Conservation (phyloP, 148 eudicot genomes). For the Limonium bicolor region DNA sequence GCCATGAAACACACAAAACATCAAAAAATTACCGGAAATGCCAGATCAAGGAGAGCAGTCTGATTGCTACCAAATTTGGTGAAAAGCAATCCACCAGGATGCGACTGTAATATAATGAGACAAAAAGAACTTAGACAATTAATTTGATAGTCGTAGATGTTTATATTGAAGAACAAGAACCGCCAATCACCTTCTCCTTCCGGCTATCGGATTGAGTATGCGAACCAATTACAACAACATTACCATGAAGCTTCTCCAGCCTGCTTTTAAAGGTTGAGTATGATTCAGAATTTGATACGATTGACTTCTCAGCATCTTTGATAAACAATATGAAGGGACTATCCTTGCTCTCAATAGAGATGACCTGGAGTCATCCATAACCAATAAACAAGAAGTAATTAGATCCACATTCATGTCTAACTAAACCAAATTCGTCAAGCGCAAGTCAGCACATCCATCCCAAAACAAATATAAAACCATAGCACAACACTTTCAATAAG, state of each 20-base stretch:
- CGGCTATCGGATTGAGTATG: slow-evolving; percentile 71
- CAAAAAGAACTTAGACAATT: too few species aligned
- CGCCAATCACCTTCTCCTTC: slow-evolving; percentile 67
- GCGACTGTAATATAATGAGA: slow-evolving; percentile 63
- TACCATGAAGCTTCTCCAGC: slow-evolving; percentile 75
- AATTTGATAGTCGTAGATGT: too few species aligned
- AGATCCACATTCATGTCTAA: too few species aligned
- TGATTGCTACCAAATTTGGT: slow-evolving; percentile 84
- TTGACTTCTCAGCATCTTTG: slow-evolving; percentile 88
- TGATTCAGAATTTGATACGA: slow-evolving; percentile 60
- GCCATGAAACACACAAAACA: too few species aligned
- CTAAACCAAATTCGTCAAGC: too few species aligned
- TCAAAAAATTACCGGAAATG: slow-evolving; percentile 50
- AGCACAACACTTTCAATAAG: too few species aligned
- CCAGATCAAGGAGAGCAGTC: slow-evolving; percentile 74
- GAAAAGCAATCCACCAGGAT: slow-evolving; percentile 72
- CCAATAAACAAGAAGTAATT: not conserved
- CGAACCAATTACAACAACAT: slow-evolving; percentile 73
- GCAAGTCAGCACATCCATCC: too few species aligned
- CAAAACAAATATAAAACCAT: too few species aligned
- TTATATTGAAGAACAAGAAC: not conserved
- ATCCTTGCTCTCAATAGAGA: slow-evolving; percentile 48
- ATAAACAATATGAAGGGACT: slow-evolving; percentile 70
- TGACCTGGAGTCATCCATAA: slow-evolving; percentile 20
- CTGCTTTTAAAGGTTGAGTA: slow-evolving; percentile 45